Percentiles rank a stretch among this genome's conserved stretches.
These are phyloP conservation scores for Arctium minus DNA, from an alignment of 129 eudicot species.

Conservation along the genomic window DNA sequence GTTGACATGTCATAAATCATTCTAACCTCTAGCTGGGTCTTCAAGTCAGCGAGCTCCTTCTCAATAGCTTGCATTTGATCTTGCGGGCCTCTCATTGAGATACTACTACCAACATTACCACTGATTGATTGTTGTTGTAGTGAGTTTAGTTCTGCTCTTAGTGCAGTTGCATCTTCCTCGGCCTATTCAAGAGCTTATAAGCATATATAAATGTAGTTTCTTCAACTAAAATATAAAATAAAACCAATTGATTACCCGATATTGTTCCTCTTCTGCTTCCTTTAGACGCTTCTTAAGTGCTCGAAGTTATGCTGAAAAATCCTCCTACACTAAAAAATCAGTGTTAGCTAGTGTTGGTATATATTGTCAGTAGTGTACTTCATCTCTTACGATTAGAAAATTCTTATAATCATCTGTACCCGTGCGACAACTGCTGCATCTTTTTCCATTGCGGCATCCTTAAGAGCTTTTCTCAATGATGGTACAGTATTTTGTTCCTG, in stretches of 20 bases:
- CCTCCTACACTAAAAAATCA: slow-evolving; percentile 63
- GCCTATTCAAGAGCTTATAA: slow-evolving; percentile 52
- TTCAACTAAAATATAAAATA: not conserved
- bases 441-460: slow-evolving; percentile 93
- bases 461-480: slow-evolving; percentile 84
- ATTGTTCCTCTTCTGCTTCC: slow-evolving; percentile 98
- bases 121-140: slow-evolving; percentile 79
- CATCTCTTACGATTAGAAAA: not conserved
- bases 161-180: slow-evolving; percentile 89
- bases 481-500: slow-evolving; percentile 90
- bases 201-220: not conserved
- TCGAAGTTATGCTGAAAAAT: slow-evolving; percentile 88
- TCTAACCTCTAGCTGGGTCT: slow-evolving; percentile 73
- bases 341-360: not conserved
- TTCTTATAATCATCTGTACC: slow-evolving; percentile 37
- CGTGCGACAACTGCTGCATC: slow-evolving; percentile 99
- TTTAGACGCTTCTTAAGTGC: slow-evolving; percentile 77
- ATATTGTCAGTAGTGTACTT: not conserved
- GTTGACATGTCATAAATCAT: not conserved
- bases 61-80: slow-evolving; percentile 74
- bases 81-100: slow-evolving; percentile 56
- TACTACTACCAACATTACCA: slow-evolving; percentile 34
- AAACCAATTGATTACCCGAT: slow-evolving; percentile 47
- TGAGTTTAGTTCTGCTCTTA: slow-evolving; percentile 82
- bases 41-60: slow-evolving; percentile 68